Conservation (phyloP, 2,329 filamentous ascomycete species). For the Ceratocystis ficicola region DNA sequence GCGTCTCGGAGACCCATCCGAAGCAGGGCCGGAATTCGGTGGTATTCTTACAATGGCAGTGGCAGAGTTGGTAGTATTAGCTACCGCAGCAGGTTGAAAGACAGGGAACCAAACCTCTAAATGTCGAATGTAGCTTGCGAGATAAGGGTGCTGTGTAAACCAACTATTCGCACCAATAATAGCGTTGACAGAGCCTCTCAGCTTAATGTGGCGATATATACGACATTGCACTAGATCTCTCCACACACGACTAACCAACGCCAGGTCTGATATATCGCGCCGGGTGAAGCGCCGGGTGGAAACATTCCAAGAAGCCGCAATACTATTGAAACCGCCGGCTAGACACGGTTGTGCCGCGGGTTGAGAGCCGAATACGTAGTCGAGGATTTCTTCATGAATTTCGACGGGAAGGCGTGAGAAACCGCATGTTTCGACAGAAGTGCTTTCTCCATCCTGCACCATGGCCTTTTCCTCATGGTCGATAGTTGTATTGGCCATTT, state of each 20-base stretch:
- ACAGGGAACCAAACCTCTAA: conserved; percentile 70
- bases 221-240: conserved; percentile 56
- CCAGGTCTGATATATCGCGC: conserved; percentile 53
- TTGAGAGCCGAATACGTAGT: conserved; percentile 57
- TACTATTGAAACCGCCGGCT: conserved; percentile 37
- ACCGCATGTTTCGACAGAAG: conserved; percentile 6
- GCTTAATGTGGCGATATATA: conserved; percentile 62
- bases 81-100: conserved; percentile 39
- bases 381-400: conserved; percentile 60
- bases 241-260: conserved; percentile 53
- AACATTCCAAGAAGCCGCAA: conserved; percentile 29
- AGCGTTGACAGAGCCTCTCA: conserved; percentile 57
- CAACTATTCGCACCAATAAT: conserved; percentile 48
- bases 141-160: conserved; percentile 46
- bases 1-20: conserved; percentile 36
- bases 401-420: conserved; percentile 50
- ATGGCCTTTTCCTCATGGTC: neutral
- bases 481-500: neutral
- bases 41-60: neutral
- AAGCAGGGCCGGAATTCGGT: neutral
- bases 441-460: neutral
- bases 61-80: neutral
- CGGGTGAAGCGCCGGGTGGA: conserved; percentile 52
- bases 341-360: conserved; percentile 47
- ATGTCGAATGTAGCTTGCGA: conserved; percentile 54